Percentiles rank a stretch among this genome's conserved stretches.
phyloP scores from a whole-genome alignment of 192 early-diverging fungal genomes.

The Coemansia sp. region DNA sequence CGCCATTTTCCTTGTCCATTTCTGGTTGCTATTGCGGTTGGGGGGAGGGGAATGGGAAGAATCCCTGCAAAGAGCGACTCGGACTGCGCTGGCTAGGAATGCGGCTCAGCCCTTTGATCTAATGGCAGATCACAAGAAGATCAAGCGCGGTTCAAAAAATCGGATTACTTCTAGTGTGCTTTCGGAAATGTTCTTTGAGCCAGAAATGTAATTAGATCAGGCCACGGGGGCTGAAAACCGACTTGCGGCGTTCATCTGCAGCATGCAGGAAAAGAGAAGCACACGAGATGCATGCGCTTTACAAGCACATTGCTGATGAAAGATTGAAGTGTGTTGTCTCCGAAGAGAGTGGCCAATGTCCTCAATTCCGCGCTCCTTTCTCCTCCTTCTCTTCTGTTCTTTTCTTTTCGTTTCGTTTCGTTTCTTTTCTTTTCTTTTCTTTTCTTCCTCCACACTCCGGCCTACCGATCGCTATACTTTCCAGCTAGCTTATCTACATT shows the following conservation, averaged over 20 bases:
- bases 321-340: too few relatives aligned
- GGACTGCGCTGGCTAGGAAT: neutral
- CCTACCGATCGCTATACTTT: neutral
- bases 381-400: too few relatives aligned
- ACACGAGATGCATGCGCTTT: too few relatives aligned
- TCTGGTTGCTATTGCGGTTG: neutral
- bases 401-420: too few relatives aligned
- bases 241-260: neutral
- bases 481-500: neutral
- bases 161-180: too few relatives aligned
- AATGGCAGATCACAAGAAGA: neutral
- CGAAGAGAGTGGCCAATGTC: too few relatives aligned
- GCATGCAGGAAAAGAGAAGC: neutral
- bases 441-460: constrained; percentile 6
- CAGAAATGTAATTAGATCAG: too few relatives aligned
- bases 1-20: too few relatives aligned
- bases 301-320: too few relatives aligned
- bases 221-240: neutral
- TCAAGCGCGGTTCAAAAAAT: neutral
- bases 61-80: neutral
- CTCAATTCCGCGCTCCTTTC: too few relatives aligned
- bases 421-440: neutral
- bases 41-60: neutral
- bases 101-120: neutral
- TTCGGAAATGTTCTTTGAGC: too few relatives aligned